Evolutionary conservation across 2,329 filamentous ascomycete genomes (phyloP).

Genomic region (Diaporthe australafricana): DNA sequence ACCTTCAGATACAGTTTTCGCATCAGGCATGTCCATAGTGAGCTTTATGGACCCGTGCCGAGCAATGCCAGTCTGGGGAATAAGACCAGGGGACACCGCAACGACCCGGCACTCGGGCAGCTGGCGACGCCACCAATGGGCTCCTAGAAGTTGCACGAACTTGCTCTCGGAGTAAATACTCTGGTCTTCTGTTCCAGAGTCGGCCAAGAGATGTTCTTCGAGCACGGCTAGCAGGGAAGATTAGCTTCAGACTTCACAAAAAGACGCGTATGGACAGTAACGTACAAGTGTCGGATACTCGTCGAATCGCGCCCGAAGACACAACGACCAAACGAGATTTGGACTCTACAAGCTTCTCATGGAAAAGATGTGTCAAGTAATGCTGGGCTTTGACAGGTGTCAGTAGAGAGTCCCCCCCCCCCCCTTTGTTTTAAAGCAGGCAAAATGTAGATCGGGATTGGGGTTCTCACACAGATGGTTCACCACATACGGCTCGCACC

Average conservation of each 20-base stretch:
- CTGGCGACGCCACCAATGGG: conserved; percentile 68
- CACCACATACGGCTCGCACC: conserved; percentile 62
- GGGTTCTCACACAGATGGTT: conserved; percentile 60
- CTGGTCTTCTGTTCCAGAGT: conserved; percentile 47
- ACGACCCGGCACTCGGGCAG: conserved; percentile 59
- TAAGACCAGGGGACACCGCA: conserved; percentile 65
- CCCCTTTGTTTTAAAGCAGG: neutral
- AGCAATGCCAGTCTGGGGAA: conserved; percentile 59
- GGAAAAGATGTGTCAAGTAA: conserved; percentile 62
- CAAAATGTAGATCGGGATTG: conserved; percentile 33
- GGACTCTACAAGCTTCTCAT: conserved; percentile 59
- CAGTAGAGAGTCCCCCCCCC: neutral
- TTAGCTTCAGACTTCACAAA: neutral
- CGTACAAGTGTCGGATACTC: conserved; percentile 52
- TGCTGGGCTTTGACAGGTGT: conserved; percentile 58
- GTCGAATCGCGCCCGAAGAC: conserved; percentile 60
- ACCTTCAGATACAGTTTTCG: conserved; percentile 61
- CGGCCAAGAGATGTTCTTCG: conserved; percentile 53
- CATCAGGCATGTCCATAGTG: conserved; percentile 53
- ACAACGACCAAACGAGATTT: conserved; percentile 61
- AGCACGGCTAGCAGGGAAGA: conserved; percentile 45
- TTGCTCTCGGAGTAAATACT: conserved; percentile 58
- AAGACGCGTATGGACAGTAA: neutral
- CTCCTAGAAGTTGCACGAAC: conserved; percentile 61
- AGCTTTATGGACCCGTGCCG: conserved; percentile 47